Evolutionary conservation across 306 rosid species (phyloP).

Genomic region (Inga oerstediana): DNA sequence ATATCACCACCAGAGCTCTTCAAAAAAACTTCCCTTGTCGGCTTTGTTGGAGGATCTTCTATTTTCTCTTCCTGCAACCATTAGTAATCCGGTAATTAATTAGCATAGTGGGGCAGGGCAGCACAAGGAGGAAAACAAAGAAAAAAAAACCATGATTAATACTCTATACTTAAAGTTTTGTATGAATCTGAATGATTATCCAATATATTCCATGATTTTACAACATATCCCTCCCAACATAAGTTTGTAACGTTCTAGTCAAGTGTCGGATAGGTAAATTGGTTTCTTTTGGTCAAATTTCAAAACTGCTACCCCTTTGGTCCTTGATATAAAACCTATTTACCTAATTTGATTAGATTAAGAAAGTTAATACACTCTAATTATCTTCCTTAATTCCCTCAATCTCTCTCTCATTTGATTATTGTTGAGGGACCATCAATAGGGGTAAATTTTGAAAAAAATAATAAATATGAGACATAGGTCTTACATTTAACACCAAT

Average conservation of each 20-base stretch:
- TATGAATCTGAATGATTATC: neutral
- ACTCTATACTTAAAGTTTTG: neutral
- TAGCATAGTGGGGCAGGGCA: neutral
- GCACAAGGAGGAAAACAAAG: neutral
- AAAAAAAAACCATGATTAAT: neutral
- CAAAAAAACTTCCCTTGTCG: constrained; percentile 54
- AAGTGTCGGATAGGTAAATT: neutral
- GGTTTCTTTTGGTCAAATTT: neutral
- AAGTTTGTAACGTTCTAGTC: neutral
- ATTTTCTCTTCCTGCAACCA: constrained; percentile 32
- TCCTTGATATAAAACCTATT: too few species aligned
- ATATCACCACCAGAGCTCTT: constrained; percentile 58
- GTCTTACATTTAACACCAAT: too few species aligned
- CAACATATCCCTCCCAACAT: neutral
- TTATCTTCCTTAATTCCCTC: too few species aligned
- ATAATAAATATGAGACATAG: too few species aligned
- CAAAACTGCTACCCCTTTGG: neutral
- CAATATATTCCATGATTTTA: neutral
- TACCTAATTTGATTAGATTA: too few species aligned
- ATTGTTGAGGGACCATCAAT: too few species aligned
- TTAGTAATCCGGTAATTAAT: neutral
- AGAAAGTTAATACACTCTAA: too few species aligned
- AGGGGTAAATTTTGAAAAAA: too few species aligned
- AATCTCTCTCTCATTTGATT: too few species aligned
- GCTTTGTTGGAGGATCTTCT: constrained; percentile 25